These are phyloP conservation scores for Nidularia pulvinata DNA, from an alignment of 768 basidiomycete species.

Conservation along the genomic window DNA sequence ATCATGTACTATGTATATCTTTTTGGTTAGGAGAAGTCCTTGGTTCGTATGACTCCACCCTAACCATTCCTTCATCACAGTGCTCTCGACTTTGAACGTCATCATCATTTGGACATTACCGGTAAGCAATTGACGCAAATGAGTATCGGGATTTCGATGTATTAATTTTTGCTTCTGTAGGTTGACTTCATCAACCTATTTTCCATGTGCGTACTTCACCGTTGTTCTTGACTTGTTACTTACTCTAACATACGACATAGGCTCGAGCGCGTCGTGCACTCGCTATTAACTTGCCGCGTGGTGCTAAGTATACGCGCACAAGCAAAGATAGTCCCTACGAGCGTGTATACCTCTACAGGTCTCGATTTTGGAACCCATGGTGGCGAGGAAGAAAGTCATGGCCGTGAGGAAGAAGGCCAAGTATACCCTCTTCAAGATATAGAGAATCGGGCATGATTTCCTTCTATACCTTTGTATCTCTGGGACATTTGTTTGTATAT, in stretches of 20 bases:
- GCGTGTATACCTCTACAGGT: neutral
- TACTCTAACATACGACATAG: no score
- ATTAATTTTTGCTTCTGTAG: neutral
- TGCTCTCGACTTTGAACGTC: slow-evolving; percentile 12
- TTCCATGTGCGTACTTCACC: slow-evolving; percentile 1
- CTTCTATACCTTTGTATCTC: no score
- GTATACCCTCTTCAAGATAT: no score
- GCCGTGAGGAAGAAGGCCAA: no score
- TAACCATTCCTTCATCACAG: slow-evolving; percentile 1
- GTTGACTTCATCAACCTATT: slow-evolving; percentile 9
- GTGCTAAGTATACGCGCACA: slow-evolving; percentile 10
- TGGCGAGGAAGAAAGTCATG: no score
- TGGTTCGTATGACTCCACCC: neutral
- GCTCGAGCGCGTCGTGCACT: slow-evolving; percentile 12
- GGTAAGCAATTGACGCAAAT: slow-evolving; percentile 1
- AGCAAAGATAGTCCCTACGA: neutral
- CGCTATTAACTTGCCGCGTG: slow-evolving; percentile 12
- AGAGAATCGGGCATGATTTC: no score
- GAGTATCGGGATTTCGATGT: neutral
- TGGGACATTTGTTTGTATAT: no score
- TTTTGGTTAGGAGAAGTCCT: slow-evolving; percentile 8
- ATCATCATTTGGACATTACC: slow-evolving; percentile 11
- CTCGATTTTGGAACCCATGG: no score
- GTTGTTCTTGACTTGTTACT: no score
- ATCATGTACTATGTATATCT: slow-evolving; percentile 17